These are phyloP conservation scores for Fusarium neocosmosporiellum DNA, from an alignment of 2,329 filamentous ascomycete species.

Conservation along the genomic window DNA sequence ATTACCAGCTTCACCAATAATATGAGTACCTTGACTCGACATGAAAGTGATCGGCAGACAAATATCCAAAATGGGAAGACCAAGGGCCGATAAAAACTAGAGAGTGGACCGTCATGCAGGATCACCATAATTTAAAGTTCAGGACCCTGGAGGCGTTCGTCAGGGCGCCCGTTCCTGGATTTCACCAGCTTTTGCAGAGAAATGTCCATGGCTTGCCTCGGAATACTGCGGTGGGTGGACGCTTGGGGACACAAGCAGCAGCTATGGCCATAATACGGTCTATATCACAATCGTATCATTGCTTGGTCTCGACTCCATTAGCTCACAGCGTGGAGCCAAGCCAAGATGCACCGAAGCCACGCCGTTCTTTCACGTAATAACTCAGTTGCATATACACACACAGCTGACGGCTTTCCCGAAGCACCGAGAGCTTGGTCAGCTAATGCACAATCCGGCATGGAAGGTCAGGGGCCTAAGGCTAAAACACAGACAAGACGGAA, in stretches of 20 bases:
- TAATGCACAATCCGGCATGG: neutral
- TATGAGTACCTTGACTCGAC: neutral
- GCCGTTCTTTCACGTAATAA: neutral
- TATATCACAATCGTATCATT: neutral
- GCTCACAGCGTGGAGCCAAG: neutral
- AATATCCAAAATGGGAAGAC: neutral
- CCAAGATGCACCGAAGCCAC: neutral
- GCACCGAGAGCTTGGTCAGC: constrained; percentile 3
- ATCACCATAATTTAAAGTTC: neutral
- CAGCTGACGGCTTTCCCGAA: neutral
- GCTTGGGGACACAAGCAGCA: neutral
- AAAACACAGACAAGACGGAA: neutral
- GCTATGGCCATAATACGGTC: neutral
- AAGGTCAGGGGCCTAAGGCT: neutral
- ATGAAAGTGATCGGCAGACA: neutral
- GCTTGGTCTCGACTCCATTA: neutral
- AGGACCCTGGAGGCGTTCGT: neutral
- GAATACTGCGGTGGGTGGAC: neutral
- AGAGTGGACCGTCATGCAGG: neutral
- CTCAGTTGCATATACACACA: neutral
- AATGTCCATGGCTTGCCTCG: neutral
- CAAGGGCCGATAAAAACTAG: neutral
- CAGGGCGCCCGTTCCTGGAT: neutral
- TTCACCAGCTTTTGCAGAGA: neutral
- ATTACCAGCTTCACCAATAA: neutral